phyloP scores from a whole-genome alignment of 495 filamentous ascomycete species.

The Hypoxylon trugodes region DNA sequence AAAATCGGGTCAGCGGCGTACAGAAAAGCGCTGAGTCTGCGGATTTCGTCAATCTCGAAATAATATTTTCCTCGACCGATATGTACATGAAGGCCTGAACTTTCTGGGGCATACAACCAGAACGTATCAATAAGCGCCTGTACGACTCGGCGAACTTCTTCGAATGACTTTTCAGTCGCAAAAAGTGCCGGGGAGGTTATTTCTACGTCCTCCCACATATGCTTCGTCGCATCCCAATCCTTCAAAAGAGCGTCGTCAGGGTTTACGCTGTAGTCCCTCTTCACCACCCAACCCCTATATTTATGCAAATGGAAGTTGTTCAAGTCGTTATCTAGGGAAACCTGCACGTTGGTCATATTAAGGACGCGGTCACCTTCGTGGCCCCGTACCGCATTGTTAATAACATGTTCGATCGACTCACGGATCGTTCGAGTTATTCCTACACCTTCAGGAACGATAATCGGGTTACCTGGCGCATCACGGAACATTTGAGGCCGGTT shows the following conservation, averaged over 20 bases:
- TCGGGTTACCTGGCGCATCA: neutral
- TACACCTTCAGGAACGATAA: neutral
- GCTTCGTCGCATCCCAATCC: neutral
- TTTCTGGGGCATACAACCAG: conserved; percentile 5
- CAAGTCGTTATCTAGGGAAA: neutral
- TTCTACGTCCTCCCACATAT: conserved; percentile 1
- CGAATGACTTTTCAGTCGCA: conserved; percentile 24
- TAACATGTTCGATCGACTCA: neutral
- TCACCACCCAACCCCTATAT: neutral
- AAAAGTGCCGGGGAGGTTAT: conserved; percentile 18
- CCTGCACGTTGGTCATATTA: neutral
- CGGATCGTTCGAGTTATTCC: neutral
- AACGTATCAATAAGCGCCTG: neutral
- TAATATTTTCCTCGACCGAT: conserved; percentile 19
- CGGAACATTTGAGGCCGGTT: neutral
- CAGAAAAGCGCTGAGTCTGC: conserved; percentile 22
- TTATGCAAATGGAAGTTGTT: neutral
- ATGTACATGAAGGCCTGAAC: conserved; percentile 23
- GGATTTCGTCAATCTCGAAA: conserved; percentile 10
- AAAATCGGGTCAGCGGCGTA: conserved; percentile 34
- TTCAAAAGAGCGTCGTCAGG: neutral
- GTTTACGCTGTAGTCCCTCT: neutral
- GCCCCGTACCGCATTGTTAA: neutral
- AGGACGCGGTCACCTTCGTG: conserved; percentile 21
- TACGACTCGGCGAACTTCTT: conserved; percentile 10